Conservation (phyloP, 768 basidiomycete species). For the Russula foetens region DNA sequence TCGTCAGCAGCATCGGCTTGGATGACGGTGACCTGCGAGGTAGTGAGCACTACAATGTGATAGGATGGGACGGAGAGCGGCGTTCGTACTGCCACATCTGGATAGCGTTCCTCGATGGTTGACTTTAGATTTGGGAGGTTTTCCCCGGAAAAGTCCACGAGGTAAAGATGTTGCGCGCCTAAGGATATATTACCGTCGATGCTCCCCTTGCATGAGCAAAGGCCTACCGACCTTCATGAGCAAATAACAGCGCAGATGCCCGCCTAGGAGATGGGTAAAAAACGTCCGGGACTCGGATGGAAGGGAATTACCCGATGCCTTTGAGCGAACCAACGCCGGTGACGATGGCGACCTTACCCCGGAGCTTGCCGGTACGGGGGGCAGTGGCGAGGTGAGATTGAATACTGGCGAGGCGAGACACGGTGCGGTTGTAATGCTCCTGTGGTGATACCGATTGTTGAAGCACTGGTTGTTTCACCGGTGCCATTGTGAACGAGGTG, state of each 20-base stretch:
- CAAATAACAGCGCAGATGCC: slow-evolving; percentile 62
- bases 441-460: slow-evolving; percentile 23
- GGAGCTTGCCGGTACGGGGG: slow-evolving; percentile 48
- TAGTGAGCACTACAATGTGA: background rate
- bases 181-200: slow-evolving; percentile 4
- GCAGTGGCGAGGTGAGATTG: slow-evolving; percentile 54
- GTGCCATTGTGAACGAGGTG: background rate
- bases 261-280: slow-evolving; percentile 36
- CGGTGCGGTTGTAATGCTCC: slow-evolving; percentile 51
- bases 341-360: slow-evolving; percentile 76
- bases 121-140: slow-evolving; percentile 66
- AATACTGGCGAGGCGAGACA: slow-evolving; percentile 58
- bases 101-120: slow-evolving; percentile 57
- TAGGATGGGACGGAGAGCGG: background rate
- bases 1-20: slow-evolving; percentile 85
- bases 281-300: background rate
- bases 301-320: slow-evolving; percentile 70
- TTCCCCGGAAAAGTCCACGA: slow-evolving; percentile 60
- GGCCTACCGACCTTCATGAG: slow-evolving; percentile 60
- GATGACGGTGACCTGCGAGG: slow-evolving; percentile 61
- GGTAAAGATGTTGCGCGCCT: slow-evolving; percentile 75
- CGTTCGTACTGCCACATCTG: slow-evolving; percentile 65
- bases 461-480: background rate
- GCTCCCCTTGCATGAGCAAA: background rate
- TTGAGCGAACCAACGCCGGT: slow-evolving; percentile 83